Percentiles rank a stretch among this genome's conserved stretches.
Conservation (phyloP, 2,329 filamentous ascomycete species). For the Pestalotiopsis sp. region DNA sequence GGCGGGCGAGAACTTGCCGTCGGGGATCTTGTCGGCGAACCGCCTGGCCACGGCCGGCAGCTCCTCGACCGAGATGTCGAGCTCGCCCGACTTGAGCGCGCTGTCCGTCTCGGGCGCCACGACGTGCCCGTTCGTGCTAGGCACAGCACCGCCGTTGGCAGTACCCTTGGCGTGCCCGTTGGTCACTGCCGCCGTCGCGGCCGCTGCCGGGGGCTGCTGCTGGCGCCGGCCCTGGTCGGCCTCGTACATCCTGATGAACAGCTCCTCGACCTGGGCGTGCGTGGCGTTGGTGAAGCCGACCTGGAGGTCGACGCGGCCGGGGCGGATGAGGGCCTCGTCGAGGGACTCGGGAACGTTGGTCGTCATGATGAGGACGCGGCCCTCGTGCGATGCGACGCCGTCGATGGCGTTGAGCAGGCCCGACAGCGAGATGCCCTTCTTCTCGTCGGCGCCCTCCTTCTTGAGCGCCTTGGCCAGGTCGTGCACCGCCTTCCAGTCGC, state of each 20-base stretch:
- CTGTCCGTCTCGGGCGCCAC: slow-evolving; percentile 16
- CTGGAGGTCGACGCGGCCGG: slow-evolving; percentile 71
- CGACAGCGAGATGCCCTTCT: slow-evolving; percentile 68
- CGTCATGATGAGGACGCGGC: slow-evolving; percentile 79
- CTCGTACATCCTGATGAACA: slow-evolving; percentile 64
- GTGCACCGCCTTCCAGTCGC: slow-evolving; percentile 35
- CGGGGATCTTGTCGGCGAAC: slow-evolving; percentile 51
- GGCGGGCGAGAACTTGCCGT: slow-evolving; percentile 45
- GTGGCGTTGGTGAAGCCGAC: slow-evolving; percentile 64
- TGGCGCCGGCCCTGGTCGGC: slow-evolving; percentile 31
- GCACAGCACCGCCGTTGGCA: neutral
- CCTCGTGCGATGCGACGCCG: slow-evolving; percentile 77
- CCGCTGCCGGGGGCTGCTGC: slow-evolving; percentile 6
- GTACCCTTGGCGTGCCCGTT: neutral
- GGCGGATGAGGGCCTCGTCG: slow-evolving; percentile 72
- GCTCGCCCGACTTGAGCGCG: slow-evolving; percentile 22
- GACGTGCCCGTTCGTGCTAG: slow-evolving; percentile 11
- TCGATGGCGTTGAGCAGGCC: slow-evolving; percentile 83
- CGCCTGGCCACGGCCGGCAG: slow-evolving; percentile 43
- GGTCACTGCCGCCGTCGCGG: neutral
- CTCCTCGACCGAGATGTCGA: slow-evolving; percentile 37
- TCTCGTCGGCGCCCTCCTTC: slow-evolving; percentile 37
- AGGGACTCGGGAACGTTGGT: slow-evolving; percentile 75
- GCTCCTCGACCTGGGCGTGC: slow-evolving; percentile 51
- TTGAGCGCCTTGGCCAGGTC: slow-evolving; percentile 45